phyloP scores from a whole-genome alignment of 345 rosid genomes.

The Moricandia arvensis region DNA sequence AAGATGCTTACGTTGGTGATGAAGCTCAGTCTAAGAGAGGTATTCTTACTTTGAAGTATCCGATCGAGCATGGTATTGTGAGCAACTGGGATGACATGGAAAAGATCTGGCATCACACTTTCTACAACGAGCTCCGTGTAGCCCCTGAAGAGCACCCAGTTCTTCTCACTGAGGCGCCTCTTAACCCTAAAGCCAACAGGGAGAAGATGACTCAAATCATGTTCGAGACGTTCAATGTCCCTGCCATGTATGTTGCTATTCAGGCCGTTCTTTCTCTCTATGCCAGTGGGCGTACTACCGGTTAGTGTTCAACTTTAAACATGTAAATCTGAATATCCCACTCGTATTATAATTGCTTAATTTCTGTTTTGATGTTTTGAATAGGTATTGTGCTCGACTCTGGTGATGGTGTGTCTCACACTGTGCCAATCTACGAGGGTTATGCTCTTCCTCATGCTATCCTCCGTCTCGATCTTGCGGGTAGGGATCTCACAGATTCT shows the following conservation, averaged over 20 bases:
- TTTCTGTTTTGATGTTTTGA: background rate
- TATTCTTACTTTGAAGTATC: slow-evolving; percentile 59
- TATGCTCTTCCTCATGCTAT: slow-evolving; percentile 68
- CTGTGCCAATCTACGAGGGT: slow-evolving; percentile 62
- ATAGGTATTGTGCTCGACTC: slow-evolving; percentile 66
- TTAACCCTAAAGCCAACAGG: slow-evolving; percentile 61
- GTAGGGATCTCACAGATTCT: slow-evolving; percentile 61
- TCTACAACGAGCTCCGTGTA: slow-evolving; percentile 61
- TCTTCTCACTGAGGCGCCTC: slow-evolving; percentile 61
- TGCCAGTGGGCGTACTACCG: slow-evolving; percentile 71
- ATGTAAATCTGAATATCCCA: background rate
- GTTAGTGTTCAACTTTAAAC: slow-evolving; percentile 17
- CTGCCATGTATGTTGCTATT: slow-evolving; percentile 63
- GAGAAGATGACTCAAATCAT: slow-evolving; percentile 66
- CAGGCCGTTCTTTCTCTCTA: slow-evolving; percentile 63
- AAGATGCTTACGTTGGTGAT: slow-evolving; percentile 66
- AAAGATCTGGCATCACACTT: slow-evolving; percentile 70
- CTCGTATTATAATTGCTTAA: background rate
- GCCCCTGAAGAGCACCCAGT: slow-evolving; percentile 63
- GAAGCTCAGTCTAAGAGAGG: slow-evolving; percentile 72
- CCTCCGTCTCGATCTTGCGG: slow-evolving; percentile 65
- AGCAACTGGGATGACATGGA: slow-evolving; percentile 76
- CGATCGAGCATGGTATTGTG: slow-evolving; percentile 65
- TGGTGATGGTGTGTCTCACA: slow-evolving; percentile 62
- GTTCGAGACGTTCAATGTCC: slow-evolving; percentile 60